Evolutionary conservation across 2,329 filamentous ascomycete species (phyloP).

Genomic region (Diaporthe citri): DNA sequence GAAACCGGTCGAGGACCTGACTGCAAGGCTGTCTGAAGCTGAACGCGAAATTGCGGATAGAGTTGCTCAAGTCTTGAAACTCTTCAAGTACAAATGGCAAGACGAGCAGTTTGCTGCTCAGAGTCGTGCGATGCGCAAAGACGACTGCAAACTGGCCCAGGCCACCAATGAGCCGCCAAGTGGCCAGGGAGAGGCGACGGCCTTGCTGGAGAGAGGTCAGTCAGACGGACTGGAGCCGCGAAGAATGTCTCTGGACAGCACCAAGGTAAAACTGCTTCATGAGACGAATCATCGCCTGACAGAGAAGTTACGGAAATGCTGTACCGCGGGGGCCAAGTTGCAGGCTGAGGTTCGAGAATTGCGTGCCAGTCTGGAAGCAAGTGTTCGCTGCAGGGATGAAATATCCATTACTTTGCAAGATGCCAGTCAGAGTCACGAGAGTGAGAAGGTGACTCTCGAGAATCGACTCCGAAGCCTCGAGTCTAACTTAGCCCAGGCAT

Average conservation of each 20-base stretch:
- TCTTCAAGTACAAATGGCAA: background rate
- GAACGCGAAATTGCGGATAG: background rate
- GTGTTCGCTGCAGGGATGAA: background rate
- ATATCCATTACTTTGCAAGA: background rate
- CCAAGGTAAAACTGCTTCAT: background rate
- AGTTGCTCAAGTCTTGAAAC: background rate
- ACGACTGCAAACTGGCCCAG: background rate
- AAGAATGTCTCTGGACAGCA: background rate
- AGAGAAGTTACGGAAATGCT: background rate
- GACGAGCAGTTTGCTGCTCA: background rate
- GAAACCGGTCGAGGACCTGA: background rate
- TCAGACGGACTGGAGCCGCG: background rate
- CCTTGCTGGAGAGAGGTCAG: background rate
- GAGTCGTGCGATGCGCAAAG: no score
- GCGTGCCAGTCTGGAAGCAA: background rate
- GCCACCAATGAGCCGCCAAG: background rate
- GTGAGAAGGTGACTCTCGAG: background rate
- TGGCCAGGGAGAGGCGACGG: background rate
- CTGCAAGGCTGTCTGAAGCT: background rate
- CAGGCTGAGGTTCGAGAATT: background rate
- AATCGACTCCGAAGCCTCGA: background rate
- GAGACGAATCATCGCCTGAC: background rate
- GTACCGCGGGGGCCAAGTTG: no score
- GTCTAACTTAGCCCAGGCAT: background rate
- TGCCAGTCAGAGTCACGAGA: background rate